Conservation (phyloP, 768 basidiomycete species). For the Leccinellum rugosiceps region DNA sequence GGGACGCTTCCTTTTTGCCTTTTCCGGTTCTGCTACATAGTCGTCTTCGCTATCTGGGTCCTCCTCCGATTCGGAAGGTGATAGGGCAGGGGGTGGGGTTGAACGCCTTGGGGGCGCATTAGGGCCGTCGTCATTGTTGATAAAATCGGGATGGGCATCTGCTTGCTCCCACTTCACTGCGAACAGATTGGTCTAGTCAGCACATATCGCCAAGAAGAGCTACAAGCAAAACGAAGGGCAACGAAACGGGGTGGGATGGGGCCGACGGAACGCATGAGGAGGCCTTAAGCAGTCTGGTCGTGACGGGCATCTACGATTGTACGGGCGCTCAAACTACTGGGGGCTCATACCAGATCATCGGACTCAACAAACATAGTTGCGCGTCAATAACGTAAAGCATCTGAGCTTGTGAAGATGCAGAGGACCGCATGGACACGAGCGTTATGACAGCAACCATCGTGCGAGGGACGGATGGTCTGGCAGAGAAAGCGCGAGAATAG, state of each 20-base stretch:
- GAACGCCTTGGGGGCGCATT: conserved; percentile 13
- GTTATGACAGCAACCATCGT: conserved; percentile 32
- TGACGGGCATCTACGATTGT: conserved; percentile 21
- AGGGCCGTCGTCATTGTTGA: conserved; percentile 22
- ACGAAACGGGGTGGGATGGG: not conserved
- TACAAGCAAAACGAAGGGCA: conserved; percentile 12
- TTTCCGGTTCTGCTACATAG: conserved; percentile 51
- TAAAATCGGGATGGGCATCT: conserved; percentile 51
- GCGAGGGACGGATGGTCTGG: conserved; percentile 32
- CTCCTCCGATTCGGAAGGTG: conserved; percentile 46
- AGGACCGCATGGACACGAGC: conserved; percentile 29
- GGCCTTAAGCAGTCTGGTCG: conserved; percentile 15
- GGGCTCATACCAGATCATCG: conserved; percentile 34
- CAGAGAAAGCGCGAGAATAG: conserved; percentile 28
- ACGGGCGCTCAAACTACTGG: conserved; percentile 30
- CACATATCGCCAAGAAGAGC: conserved; percentile 17
- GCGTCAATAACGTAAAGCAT: conserved; percentile 34
- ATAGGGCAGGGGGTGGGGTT: conserved; percentile 32
- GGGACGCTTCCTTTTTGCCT: conserved; percentile 31
- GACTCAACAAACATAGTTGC: conserved; percentile 36
- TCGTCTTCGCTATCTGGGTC: conserved; percentile 66
- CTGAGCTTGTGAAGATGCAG: conserved; percentile 32
- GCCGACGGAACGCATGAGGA: conserved; percentile 4
- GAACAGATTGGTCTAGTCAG: conserved; percentile 30
- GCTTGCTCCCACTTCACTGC: conserved; percentile 74